phyloP scores from a whole-genome alignment of 2,329 filamentous ascomycete species.

The Nemania sp. region DNA sequence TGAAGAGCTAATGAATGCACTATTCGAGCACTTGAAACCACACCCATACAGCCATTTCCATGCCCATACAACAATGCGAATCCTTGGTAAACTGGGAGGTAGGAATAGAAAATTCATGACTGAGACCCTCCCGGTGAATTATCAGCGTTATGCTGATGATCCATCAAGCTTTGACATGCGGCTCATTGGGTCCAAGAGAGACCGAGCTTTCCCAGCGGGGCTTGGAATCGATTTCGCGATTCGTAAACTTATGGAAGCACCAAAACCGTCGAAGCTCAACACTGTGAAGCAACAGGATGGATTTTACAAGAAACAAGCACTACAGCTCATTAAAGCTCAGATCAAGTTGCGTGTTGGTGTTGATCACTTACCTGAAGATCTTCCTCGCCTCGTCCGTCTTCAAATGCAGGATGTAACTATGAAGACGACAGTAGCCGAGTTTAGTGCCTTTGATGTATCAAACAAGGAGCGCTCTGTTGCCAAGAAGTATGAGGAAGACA shows the following conservation, averaged over 20 bases:
- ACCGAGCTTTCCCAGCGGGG: constrained; percentile 86
- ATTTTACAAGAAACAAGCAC: constrained; percentile 94
- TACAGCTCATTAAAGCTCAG: constrained; percentile 87
- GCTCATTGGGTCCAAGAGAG: constrained; percentile 88
- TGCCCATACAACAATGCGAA: constrained; percentile 96
- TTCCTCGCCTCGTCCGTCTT: constrained; percentile 84
- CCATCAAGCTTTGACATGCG: constrained; percentile 87
- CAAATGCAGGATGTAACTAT: constrained; percentile 87
- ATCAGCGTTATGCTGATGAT: constrained; percentile 88
- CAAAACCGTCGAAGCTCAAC: constrained; percentile 67
- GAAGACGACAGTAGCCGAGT: constrained; percentile 77
- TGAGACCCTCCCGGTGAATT: constrained; percentile 84
- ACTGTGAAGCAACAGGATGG: constrained; percentile 73
- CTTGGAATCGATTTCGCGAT: constrained; percentile 91
- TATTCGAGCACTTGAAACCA: constrained; percentile 95
- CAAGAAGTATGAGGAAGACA: constrained; percentile 88
- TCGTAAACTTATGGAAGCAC: constrained; percentile 83
- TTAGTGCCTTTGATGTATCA: constrained; percentile 77
- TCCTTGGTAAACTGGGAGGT: constrained; percentile 94
- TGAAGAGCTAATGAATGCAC: constrained; percentile 96
- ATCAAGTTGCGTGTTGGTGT: constrained; percentile 90
- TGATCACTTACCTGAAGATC: constrained; percentile 89
- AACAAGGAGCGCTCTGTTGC: constrained; percentile 85
- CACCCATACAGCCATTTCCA: constrained; percentile 98
- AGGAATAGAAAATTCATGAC: constrained; percentile 96